Conservation (phyloP, 345 rosid genomes). For the Populus alba region DNA sequence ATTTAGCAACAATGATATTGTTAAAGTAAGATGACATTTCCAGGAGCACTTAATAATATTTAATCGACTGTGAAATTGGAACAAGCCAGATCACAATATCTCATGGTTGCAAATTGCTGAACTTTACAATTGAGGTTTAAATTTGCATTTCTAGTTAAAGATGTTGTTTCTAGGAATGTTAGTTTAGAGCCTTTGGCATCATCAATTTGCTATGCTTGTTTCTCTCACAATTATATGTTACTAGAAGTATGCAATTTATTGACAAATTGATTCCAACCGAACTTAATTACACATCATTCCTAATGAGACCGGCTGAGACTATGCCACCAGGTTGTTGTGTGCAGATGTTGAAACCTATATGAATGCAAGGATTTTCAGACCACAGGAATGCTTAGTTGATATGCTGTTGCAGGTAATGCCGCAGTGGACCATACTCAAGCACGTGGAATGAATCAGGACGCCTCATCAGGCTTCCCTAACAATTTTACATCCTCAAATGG, state of each 20-base stretch:
- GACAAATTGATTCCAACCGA: background rate
- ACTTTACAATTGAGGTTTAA: background rate
- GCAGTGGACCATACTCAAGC: background rate
- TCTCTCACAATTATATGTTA: background rate
- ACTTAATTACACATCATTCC: background rate
- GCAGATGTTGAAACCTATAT: background rate
- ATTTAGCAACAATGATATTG: background rate
- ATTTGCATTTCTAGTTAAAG: background rate
- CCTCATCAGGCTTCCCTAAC: background rate
- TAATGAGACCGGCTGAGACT: background rate
- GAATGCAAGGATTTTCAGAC: background rate
- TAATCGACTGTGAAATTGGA: background rate
- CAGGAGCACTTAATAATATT: background rate
- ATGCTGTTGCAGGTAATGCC: conserved; percentile 2
- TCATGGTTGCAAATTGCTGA: background rate
- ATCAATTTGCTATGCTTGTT: background rate
- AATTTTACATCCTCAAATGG: background rate
- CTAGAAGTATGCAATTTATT: background rate
- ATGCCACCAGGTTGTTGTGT: background rate
- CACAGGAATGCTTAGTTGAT: background rate
- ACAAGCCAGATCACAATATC: background rate
- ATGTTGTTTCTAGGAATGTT: background rate
- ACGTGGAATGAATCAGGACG: background rate
- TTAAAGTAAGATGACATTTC: background rate
- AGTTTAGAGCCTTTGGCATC: background rate